Evolutionary conservation across 2,329 filamentous ascomycete species (phyloP).

Genomic region (Metarhizium robertsii): DNA sequence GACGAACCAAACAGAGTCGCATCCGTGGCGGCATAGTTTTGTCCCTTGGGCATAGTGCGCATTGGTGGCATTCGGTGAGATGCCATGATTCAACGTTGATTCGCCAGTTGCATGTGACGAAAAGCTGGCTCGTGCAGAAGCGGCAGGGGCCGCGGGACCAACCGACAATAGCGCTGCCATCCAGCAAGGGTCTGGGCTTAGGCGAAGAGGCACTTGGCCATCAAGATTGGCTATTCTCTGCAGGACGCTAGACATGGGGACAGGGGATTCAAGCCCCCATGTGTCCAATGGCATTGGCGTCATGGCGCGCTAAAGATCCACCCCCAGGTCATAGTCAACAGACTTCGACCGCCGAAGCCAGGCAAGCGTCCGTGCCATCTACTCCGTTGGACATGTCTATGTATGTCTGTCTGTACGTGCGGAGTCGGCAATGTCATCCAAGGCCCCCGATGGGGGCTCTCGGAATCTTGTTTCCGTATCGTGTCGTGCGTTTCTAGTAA

Average conservation of each 20-base stretch:
- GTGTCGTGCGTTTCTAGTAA: background rate
- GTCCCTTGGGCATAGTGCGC: background rate
- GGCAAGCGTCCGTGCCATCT: background rate
- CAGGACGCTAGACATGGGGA: conserved; percentile 16
- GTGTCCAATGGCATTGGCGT: conserved; percentile 6
- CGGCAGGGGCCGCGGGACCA: conserved; percentile 37
- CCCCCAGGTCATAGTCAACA: too few relatives aligned
- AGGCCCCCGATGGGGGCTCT: background rate
- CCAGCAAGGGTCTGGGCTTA: conserved; percentile 16
- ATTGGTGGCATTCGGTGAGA: conserved; percentile 1
- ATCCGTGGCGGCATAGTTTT: conserved; percentile 4
- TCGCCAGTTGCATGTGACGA: conserved; percentile 31
- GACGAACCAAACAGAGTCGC: conserved; percentile 1
- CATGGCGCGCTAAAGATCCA: background rate
- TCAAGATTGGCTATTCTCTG: conserved; percentile 31
- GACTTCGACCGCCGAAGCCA: background rate
- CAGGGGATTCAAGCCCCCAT: conserved; percentile 1
- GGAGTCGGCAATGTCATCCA: background rate
- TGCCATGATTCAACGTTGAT: conserved; percentile 3
- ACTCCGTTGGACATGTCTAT: background rate
- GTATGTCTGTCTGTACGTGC: background rate
- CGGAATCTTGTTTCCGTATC: background rate
- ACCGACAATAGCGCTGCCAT: conserved; percentile 30
- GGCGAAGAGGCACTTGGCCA: conserved; percentile 19
- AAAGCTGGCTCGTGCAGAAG: conserved; percentile 32